Conservation (phyloP, 352 stramenopile genomes). For the Pythium sp. region DNA sequence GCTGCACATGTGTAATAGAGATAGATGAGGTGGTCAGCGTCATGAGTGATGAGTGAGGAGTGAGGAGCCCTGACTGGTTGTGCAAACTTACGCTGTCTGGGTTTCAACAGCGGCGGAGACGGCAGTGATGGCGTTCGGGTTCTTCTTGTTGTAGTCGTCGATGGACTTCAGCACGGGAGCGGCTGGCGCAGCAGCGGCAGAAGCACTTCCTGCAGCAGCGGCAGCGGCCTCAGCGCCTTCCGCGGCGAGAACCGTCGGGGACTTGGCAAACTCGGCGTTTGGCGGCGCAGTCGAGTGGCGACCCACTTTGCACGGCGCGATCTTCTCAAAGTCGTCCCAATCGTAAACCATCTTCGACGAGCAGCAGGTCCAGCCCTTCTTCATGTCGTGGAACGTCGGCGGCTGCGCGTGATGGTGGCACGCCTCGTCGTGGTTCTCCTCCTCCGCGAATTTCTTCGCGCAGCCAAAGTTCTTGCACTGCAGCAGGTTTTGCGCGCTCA, state of each 20-base stretch:
- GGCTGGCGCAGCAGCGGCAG: constrained; percentile 19
- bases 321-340: constrained; percentile 94
- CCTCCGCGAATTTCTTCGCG: constrained; percentile 74
- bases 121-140: constrained; percentile 86
- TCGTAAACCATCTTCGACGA: constrained; percentile 92
- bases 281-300: constrained; percentile 71
- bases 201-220: constrained; percentile 14
- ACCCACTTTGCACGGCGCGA: constrained; percentile 64
- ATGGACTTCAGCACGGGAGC: constrained; percentile 85
- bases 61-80: too few species aligned
- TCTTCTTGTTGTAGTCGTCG: constrained; percentile 90
- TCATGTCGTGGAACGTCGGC: constrained; percentile 88
- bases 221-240: constrained; percentile 34
- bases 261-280: constrained; percentile 73
- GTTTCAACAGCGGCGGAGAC: constrained; percentile 67
- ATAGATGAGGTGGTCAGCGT: constrained; percentile 1
- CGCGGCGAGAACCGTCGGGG: constrained; percentile 72
- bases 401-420: constrained; percentile 79
- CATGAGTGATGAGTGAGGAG: not conserved
- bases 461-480: constrained; percentile 89
- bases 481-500: constrained; percentile 36
- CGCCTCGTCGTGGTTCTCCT: constrained; percentile 70
- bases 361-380: constrained; percentile 91
- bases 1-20: constrained; percentile 12
- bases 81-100: constrained; percentile 36